Base-by-base conservation (phyloP, 1,284 basidiomycete species). In the Leccinum subrobustum region DNA sequence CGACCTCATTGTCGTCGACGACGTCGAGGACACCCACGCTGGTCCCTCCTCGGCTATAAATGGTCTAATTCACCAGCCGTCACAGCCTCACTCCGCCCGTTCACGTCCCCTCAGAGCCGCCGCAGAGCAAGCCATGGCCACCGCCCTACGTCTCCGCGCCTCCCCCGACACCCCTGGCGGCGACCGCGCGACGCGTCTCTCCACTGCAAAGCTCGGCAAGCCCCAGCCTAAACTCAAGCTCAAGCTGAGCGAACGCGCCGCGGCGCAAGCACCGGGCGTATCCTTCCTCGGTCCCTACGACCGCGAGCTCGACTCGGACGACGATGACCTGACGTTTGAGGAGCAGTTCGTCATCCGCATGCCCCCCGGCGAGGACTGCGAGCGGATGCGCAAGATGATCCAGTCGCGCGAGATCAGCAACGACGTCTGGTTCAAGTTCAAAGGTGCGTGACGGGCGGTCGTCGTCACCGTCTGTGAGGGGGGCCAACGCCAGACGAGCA, bases 371-470 rank as follows among this genome's bases (percentile, higher is more conserved):
- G 89, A 92, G 60, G 91, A 93, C 66, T 86, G 85, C 56, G 88
- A 92, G 53, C 88, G 83, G 65, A 68, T 97, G 62, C 83, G 85
- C 69, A 93, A 93, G 77, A 87, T 93, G 82, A 87, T 96, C 11
- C 83, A 85, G 56, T 80, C 87, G 52, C 85, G 95, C 63, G 92
- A 95, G 67, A 82, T 94, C 31, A 78, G 83, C 9, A 84, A 91
- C 66, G 95, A 97, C 67, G 86, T 98, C 9, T 98, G 93, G 91
- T 96, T 99, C 83, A 98, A 97, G 78, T 98, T 99, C 76, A 95
- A 98, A 78, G 95, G 94, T 92, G 65, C 61, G 80, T 47, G 25
- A 47, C 23, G 6, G 20, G 20, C 31, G 6, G 9, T 44, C 58
- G 16, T 20, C 31, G 23, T 39, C 4, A 8, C 33, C 4, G n/a